phyloP scores from a whole-genome alignment of 2,329 filamentous ascomycete species.

The Ophiocordyceps unilateralis region DNA sequence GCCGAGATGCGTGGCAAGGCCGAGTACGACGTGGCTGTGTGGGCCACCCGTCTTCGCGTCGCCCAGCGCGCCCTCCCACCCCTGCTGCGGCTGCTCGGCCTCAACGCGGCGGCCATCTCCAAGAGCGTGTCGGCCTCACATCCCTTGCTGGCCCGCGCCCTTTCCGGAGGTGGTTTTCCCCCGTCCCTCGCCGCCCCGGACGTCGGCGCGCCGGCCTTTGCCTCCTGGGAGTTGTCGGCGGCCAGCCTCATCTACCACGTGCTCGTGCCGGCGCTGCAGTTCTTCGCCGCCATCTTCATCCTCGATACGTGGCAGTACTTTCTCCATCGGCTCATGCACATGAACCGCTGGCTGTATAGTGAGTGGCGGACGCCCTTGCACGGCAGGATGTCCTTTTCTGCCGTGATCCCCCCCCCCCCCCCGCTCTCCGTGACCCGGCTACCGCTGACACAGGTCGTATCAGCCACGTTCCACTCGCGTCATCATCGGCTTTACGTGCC shows the following conservation, averaged over 20 bases:
- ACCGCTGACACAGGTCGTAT: not conserved
- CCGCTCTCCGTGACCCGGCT: too few species aligned
- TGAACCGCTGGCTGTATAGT: slow-evolving; percentile 96
- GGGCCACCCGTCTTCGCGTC: slow-evolving; percentile 68
- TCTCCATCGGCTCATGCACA: slow-evolving; percentile 87
- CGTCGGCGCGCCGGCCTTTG: slow-evolving; percentile 54
- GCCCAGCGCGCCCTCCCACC: slow-evolving; percentile 63
- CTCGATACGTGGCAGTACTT: slow-evolving; percentile 99
- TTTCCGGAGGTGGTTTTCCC: slow-evolving; percentile 79
- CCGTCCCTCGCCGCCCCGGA: slow-evolving; percentile 38
- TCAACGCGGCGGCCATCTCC: slow-evolving; percentile 61
- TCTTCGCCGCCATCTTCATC: slow-evolving; percentile 54
- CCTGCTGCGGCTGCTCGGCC: slow-evolving; percentile 51
- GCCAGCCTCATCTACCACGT: slow-evolving; percentile 70
- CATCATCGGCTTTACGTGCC: slow-evolving; percentile 96
- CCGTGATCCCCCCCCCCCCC: too few species aligned
- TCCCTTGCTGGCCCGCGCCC: slow-evolving; percentile 54
- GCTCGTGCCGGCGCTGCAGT: slow-evolving; percentile 60
- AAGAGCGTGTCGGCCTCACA: slow-evolving; percentile 56
- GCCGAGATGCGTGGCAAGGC: slow-evolving; percentile 60
- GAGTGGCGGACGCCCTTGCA: slow-evolving; percentile 19
- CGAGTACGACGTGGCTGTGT: slow-evolving; percentile 74
- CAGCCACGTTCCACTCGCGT: slow-evolving; percentile 78
- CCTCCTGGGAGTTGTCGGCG: slow-evolving; percentile 59
- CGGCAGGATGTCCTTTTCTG: too few species aligned